Percentiles rank a stretch among this genome's conserved stretches.
phyloP scores from a whole-genome alignment of 441 rosid genomes.

The Lepidium campestre region DNA sequence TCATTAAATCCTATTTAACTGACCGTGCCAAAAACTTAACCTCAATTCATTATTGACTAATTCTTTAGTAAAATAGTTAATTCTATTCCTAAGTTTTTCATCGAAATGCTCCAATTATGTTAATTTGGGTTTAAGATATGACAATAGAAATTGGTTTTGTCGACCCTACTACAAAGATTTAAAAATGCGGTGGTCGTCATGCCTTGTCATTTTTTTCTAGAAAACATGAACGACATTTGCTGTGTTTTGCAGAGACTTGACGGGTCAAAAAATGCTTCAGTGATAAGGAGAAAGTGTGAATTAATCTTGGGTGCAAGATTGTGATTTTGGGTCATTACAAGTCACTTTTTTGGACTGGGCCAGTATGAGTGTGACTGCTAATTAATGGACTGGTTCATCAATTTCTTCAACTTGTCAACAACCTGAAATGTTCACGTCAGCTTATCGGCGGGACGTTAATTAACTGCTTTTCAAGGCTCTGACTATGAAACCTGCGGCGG shows the following conservation, averaged over 20 bases:
- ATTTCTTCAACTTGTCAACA: neutral
- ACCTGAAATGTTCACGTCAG: constrained; percentile 10
- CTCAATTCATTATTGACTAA: too few species aligned
- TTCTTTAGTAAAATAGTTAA: too few species aligned
- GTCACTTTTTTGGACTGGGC: constrained; percentile 2
- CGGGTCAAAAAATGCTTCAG: neutral
- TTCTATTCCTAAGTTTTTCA: too few species aligned
- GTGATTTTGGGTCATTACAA: neutral
- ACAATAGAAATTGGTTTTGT: too few species aligned
- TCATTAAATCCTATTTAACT: neutral
- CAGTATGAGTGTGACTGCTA: neutral
- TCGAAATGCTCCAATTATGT: too few species aligned
- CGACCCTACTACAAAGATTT: too few species aligned
- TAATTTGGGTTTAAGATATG: too few species aligned
- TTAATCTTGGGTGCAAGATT: neutral
- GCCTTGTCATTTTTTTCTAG: neutral
- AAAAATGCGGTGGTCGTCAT: neutral
- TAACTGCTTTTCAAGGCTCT: neutral
- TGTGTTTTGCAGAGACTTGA: neutral
- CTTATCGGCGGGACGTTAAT: neutral
- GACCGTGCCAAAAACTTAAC: neutral
- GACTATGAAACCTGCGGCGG: constrained; percentile 44
- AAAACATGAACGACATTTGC: neutral
- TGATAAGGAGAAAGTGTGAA: neutral
- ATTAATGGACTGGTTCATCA: neutral